Evolutionary conservation across 441 rosid genomes (phyloP).

Genomic region (Erodium chrysanthum): DNA sequence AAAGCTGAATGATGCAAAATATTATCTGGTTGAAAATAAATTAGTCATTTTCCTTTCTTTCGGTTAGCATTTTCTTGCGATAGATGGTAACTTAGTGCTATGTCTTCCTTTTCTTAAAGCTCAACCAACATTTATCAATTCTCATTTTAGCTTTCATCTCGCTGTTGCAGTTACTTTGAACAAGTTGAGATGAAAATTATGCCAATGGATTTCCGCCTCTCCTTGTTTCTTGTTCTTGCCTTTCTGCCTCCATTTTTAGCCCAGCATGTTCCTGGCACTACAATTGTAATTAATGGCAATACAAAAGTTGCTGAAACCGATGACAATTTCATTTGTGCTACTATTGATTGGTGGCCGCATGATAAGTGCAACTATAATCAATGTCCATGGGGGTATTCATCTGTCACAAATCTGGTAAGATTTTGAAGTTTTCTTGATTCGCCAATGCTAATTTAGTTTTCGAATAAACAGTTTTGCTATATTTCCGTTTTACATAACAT

Average conservation of each 20-base stretch:
- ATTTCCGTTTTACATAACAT: not conserved
- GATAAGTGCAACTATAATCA: slow-evolving; percentile 85
- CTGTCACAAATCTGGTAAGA: slow-evolving; percentile 57
- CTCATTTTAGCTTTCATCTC: slow-evolving; percentile 10
- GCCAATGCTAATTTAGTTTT: no score
- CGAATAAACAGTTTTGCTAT: slow-evolving; percentile 12
- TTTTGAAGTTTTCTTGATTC: no score
- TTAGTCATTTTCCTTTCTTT: no score
- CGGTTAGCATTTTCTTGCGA: not conserved
- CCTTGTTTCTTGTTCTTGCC: slow-evolving; percentile 31
- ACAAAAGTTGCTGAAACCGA: slow-evolving; percentile 46
- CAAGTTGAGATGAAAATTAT: slow-evolving; percentile 14
- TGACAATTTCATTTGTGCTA: slow-evolving; percentile 79
- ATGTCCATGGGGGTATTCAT: slow-evolving; percentile 86
- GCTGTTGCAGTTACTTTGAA: slow-evolving; percentile 27
- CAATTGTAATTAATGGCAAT: slow-evolving; percentile 46
- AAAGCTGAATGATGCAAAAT: no score
- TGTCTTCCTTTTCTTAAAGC: not conserved
- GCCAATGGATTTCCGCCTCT: slow-evolving; percentile 36
- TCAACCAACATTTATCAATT: not conserved
- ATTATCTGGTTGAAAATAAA: no score
- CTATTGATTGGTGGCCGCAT: slow-evolving; percentile 99
- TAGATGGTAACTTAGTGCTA: not conserved
- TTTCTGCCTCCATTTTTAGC: slow-evolving; percentile 37
- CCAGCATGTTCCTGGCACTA: slow-evolving; percentile 32